phyloP scores from a whole-genome alignment of 2,329 filamentous ascomycete genomes.

The Ceratocystis ficicola region DNA sequence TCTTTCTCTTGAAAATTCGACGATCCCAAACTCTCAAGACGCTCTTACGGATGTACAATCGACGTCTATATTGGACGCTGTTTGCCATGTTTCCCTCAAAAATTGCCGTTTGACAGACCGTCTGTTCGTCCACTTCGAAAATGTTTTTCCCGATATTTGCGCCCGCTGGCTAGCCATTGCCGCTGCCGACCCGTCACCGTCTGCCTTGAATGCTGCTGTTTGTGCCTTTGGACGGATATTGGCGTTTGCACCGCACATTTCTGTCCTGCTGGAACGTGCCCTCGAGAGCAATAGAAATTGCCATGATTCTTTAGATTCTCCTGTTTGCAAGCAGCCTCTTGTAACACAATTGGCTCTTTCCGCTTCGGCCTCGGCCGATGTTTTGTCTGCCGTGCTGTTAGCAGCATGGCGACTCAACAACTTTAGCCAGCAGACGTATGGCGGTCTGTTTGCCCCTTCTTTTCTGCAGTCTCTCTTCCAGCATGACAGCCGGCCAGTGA shows the following conservation, averaged over 20 bases:
- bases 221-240: constrained; percentile 67
- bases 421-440: constrained; percentile 59
- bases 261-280: constrained; percentile 52
- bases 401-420: constrained; percentile 68
- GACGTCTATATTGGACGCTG: constrained; percentile 55
- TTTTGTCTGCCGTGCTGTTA: constrained; percentile 41
- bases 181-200: constrained; percentile 26
- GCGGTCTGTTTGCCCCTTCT: constrained; percentile 49
- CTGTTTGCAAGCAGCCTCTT: constrained; percentile 8
- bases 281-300: background rate
- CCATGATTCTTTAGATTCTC: background rate
- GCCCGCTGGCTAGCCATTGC: constrained; percentile 57
- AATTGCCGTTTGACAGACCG: constrained; percentile 55
- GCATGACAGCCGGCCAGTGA: constrained; percentile 47
- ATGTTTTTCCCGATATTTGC: constrained; percentile 68
- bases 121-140: constrained; percentile 63
- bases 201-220: constrained; percentile 36
- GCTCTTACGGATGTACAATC: constrained; percentile 40
- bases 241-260: constrained; percentile 69
- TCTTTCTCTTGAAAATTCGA: constrained; percentile 43
- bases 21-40: constrained; percentile 27
- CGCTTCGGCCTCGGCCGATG: constrained; percentile 24
- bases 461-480: constrained; percentile 58
- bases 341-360: constrained; percentile 16
- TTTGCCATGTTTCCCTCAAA: constrained; percentile 55